Conservation (phyloP, 2,329 filamentous ascomycete species). For the Apiospora arundinis region DNA sequence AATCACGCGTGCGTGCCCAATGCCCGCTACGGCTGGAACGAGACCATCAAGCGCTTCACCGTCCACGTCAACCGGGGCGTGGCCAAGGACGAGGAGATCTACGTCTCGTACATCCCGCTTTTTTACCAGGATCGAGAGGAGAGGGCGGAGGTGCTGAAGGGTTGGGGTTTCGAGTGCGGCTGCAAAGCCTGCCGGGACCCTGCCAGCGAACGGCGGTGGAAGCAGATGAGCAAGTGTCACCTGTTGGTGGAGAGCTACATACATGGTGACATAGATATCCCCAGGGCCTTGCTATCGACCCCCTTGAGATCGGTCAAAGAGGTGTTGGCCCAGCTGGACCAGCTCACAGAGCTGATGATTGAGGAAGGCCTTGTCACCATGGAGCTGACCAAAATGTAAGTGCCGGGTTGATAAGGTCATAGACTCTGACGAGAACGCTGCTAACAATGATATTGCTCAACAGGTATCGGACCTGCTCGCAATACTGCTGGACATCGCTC, state of each 20-base stretch:
- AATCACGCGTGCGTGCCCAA: slow-evolving; percentile 23
- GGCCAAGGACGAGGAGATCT: not conserved
- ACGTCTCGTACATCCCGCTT: slow-evolving; percentile 3
- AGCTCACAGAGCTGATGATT: not conserved
- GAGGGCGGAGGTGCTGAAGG: not conserved
- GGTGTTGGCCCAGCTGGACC: not conserved
- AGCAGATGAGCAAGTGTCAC: not conserved
- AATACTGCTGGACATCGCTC: not conserved
- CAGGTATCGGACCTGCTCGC: not conserved
- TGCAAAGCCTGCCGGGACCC: not conserved
- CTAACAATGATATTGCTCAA: not conserved
- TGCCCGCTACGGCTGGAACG: slow-evolving; percentile 18
- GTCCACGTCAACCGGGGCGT: slow-evolving; percentile 19
- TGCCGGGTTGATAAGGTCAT: not conserved
- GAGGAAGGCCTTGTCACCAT: not conserved
- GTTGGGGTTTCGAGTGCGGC: not conserved
- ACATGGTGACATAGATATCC: not conserved
- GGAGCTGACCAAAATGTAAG: slow-evolving; percentile 4
- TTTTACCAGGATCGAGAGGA: not conserved
- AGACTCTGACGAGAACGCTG: too few relatives aligned
- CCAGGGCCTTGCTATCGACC: not conserved
- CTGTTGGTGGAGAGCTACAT: not conserved
- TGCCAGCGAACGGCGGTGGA: not conserved
- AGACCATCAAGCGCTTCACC: slow-evolving; percentile 15
- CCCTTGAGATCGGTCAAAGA: not conserved